A percentile compares a stretch with the other conserved stretches of the same genome.
Conservation (phyloP, 2,329 filamentous ascomycete species). For the Elsinoe ampelina region DNA sequence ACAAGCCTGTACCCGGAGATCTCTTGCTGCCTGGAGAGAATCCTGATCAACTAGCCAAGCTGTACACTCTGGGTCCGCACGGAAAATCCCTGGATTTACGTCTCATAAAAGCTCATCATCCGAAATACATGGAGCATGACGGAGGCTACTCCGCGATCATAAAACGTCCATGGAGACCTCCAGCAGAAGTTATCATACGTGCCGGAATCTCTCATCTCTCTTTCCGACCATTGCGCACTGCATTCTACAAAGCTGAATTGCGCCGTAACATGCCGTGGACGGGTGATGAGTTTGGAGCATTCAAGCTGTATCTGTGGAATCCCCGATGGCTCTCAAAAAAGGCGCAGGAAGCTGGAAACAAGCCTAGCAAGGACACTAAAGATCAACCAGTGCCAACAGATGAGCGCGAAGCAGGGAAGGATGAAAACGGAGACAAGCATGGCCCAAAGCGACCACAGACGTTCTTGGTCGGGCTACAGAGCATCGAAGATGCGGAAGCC, state of each 20-base stretch:
- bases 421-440: constrained; percentile 24
- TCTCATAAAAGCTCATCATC: constrained; percentile 14
- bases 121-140: constrained; percentile 30
- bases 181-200: constrained; percentile 26
- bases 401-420: constrained; percentile 18
- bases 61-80: constrained; percentile 44
- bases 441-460: constrained; percentile 30
- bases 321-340: constrained; percentile 12
- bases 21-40: constrained; percentile 40
- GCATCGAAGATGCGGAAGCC: constrained; percentile 44
- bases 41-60: constrained; percentile 30
- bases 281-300: neutral
- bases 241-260: constrained; percentile 22
- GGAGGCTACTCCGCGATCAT: constrained; percentile 25
- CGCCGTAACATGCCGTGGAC: constrained; percentile 19
- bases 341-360: neutral
- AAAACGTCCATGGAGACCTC: constrained; percentile 22
- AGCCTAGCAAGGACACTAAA: no score
- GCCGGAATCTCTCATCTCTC: constrained; percentile 26
- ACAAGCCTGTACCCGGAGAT: constrained; percentile 35
- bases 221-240: constrained; percentile 18
- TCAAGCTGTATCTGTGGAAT: neutral
- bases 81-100: constrained; percentile 28
- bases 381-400: no score
- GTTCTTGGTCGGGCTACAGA: constrained; percentile 46